These are phyloP conservation scores for Cladophialophora carrionii DNA, from an alignment of 2,329 filamentous ascomycete genomes.

Conservation along the genomic window DNA sequence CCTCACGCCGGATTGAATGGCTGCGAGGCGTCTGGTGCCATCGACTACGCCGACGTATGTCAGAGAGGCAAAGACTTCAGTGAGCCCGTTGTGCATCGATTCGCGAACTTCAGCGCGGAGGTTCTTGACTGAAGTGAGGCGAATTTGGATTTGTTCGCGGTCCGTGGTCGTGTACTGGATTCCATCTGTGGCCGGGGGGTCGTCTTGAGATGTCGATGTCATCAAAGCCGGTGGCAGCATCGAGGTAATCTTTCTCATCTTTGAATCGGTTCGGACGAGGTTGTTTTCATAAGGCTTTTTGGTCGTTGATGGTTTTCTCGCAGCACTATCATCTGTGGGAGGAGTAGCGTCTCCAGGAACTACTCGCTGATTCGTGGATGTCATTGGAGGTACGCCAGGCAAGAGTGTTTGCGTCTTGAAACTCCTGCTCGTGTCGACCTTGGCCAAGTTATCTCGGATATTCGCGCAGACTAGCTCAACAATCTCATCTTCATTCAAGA, in stretches of 20 bases:
- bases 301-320: constrained; percentile 40
- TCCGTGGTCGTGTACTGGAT: constrained; percentile 73
- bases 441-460: constrained; percentile 75
- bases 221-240: constrained; percentile 71
- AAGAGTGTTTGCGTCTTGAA: constrained; percentile 93
- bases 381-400: constrained; percentile 62
- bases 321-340: constrained; percentile 45
- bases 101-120: constrained; percentile 80
- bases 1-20: constrained; percentile 89
- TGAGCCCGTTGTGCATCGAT: constrained; percentile 80
- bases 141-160: constrained; percentile 69
- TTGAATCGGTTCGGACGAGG: constrained; percentile 85
- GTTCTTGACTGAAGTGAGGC: constrained; percentile 81
- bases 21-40: constrained; percentile 80
- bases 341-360: constrained; percentile 45
- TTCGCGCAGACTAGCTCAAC: constrained; percentile 81
- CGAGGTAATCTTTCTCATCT: constrained; percentile 89
- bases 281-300: constrained; percentile 78
- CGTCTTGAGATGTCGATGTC: constrained; percentile 43
- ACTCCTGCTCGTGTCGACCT: constrained; percentile 89
- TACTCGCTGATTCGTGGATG: constrained; percentile 40
- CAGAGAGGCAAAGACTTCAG: constrained; percentile 82
- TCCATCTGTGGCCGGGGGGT: constrained; percentile 49
- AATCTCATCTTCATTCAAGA: constrained; percentile 96
- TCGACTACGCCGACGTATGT: constrained; percentile 95